Evolutionary conservation across 306 rosid species (phyloP), one percentile per base, ranked within the genome.

Genomic region (Argentina anserina): DNA sequence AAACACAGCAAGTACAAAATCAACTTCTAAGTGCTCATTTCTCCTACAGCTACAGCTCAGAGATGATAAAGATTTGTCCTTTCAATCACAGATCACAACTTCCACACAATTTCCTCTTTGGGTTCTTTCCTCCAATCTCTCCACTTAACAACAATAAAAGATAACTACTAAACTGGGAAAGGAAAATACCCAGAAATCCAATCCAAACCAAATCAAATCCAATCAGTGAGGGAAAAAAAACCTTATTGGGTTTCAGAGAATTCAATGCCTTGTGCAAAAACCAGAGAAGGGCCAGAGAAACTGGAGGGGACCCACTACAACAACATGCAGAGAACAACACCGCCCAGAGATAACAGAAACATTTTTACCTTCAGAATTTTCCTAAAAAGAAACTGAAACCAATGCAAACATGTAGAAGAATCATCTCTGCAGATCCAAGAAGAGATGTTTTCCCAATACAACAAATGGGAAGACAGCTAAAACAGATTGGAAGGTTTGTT

Each of bases 381-480:
- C 65, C 82, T 37, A 75, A 72, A 72, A 82, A 36, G 76, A 71
- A 82, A 75, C 81, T 34, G 84, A 81, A 56, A 59, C 50, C 75
- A 71, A 79, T 71, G 87, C 41, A 80, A 80, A 25, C 63, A 53
- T 68, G 70, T 20, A 70, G 37, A 60, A 58, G 80, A 76, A 87
- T 82, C 78, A 69, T 82, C 78, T 69, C 55, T 36, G 77, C 85
- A 77, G 84, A 83, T 85, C 86, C 81, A 81, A 85, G 81, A 69
- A 34, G 81, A 71, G 77, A 79, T 58, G 63, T 58, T 59, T 66
- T 72, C 33, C 60, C n/a, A 4, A 42, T 47, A 76, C 65, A 72
- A 71, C 83, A 68, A 84, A 70, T 75, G 89, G 71, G 74, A 68
- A 71, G 75, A 76, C 78, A 67, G 78, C 76, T 25, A 80, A 65